Evolutionary conservation across 2,329 filamentous ascomycete genomes (phyloP), one percentile per base, ranked within the genome.

Genomic region (Clonostachys sp.): DNA sequence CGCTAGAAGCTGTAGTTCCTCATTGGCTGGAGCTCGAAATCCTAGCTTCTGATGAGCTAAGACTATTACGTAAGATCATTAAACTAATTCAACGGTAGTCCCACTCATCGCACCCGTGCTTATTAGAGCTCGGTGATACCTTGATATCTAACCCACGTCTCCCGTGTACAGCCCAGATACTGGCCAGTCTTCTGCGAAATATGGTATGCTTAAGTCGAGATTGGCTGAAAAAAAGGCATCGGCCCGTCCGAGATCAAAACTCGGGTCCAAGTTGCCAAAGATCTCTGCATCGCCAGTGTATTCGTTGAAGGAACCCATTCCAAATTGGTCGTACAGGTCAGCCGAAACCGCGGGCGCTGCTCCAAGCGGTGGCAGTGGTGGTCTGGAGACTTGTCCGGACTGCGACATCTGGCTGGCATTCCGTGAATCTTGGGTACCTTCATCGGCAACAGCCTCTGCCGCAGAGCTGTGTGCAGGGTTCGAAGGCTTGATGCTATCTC

Each of bases 231-330:
- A 52, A 24, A 57, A 55, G 35, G 55, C 55, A 35, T 57, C 55
- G 20, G 53, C 54, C 24, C 53, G 48, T 18, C 50, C 45, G 14
- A 57, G 49, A 42, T 57, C 55, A 44, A 55, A 54, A 30, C 50
- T 53, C 12, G 55, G 53, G 41, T 56, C 53, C 38, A 57, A 57
- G 42, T 53, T 54, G 20, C 55, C 53, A 42, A 57, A 57, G 34
- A 56, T 48, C 24, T 44, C 50, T 2, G 48, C 48, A n/a, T 52
- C 48, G 41, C 50, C 50, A 17, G 48, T 45, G 34, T 46, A 50
- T 35, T 38, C 48, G 41, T 33, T 42, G 40, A 52, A 50, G 45
- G 49, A 52, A 38, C 47, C 45, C 30, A 40, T 18, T 36, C 45
- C 50, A 17, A 47, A 44, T 34, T 48, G 42, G 24, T 48, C 16